Evolutionary conservation across 176 grass and related monocot genomes (phyloP), one percentile per base, ranked within the genome.

Genomic region (Metroxylon sagu): DNA sequence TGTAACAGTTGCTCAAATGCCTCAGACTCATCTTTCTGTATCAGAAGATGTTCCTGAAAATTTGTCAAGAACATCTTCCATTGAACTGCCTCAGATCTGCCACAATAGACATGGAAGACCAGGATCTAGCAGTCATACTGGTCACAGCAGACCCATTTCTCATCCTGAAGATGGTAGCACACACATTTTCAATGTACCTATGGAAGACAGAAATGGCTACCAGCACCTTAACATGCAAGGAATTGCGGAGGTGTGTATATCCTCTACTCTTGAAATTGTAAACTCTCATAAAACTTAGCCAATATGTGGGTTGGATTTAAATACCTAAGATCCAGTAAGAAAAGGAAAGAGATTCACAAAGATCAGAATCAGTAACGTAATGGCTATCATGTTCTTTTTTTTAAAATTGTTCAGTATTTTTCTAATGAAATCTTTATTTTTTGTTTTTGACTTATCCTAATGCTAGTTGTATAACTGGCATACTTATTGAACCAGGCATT

Each of bases 211-310:
- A 48, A 56, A 60, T 74, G 60, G 71, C 3, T 80, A 75, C 25
- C 77, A 78, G 81, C 81, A 77, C 30, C 85, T 82, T 56, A 69
- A 89, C 60, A 63, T 77, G 30, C 76, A 79, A 54, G 82, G 68
- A 74, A 72, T 6, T 52, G 76, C 75, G 65, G 81, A 89, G 85
- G 85, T 89, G 74, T 25, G 12, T 23, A 2, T n/a, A 53, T 52
- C 23, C 50, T 35, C 19, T 56, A 48, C 16, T 53, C 50, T 10
- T 10, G 3, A 12, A 43, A 43, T 3, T 14, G 35, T 43, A 43
- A 12, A 43, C 10, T 43, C 35, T 43, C 8, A 12, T 43, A 14
- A 43, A 35, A 7, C 31, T 35, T 35, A 10, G 31, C 31, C 8
- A 35, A 35, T 35, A 35, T 35, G 31, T 35, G 6, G 4, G 31